These are phyloP conservation scores for Trametes cubensis DNA, from an alignment of 768 basidiomycete genomes.

Conservation along the genomic window DNA sequence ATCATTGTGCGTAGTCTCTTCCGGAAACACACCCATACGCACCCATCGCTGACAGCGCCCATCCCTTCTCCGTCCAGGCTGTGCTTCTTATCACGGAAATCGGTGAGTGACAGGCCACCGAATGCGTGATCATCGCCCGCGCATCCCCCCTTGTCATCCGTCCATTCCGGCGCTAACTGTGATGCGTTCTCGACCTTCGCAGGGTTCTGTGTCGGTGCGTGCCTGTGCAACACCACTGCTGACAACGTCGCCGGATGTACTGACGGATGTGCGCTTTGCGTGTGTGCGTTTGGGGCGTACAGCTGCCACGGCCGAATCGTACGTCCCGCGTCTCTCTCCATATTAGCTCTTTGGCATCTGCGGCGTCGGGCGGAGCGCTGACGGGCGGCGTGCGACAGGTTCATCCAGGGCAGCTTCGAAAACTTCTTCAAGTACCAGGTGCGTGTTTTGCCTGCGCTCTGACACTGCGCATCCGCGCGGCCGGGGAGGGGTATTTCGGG, in stretches of 20 bases:
- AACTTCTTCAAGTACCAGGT: not conserved
- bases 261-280: not conserved
- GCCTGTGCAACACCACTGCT: not conserved
- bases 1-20: slow-evolving; percentile 1
- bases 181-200: no score
- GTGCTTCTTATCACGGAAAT: slow-evolving; percentile 4
- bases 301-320: not conserved
- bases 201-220: no score
- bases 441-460: not conserved
- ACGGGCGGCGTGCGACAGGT: not conserved
- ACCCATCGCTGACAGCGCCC: not conserved
- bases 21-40: no score
- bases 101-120: not conserved
- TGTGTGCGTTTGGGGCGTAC: not conserved
- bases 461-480: not conserved
- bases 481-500: not conserved
- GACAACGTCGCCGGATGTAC: not conserved
- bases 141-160: no score
- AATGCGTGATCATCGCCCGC: not conserved
- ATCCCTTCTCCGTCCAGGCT: not conserved
- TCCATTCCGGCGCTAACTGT: no score
- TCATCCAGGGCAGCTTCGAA: not conserved
- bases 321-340: not conserved
- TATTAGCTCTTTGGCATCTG: not conserved
- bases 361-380: not conserved